Conservation (phyloP, 106 monocot species). For the Chionographis japonica region DNA sequence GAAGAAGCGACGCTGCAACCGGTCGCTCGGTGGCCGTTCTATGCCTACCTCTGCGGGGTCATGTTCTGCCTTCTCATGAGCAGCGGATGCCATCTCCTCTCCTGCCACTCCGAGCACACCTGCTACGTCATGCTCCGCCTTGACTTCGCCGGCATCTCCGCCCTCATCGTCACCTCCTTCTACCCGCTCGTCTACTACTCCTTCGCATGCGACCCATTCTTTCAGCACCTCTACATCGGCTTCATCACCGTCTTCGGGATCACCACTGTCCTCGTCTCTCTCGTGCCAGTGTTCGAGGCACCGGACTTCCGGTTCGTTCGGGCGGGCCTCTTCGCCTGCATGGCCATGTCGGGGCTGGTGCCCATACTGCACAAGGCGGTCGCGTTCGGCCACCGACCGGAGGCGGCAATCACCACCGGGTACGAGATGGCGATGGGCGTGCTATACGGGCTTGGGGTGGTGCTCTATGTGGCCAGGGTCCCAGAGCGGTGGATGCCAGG, state of each 20-base stretch:
- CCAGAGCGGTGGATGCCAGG: constrained; percentile 1
- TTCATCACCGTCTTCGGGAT: no score
- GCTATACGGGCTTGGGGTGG: constrained; percentile 8
- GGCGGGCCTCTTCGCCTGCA: constrained; percentile 10
- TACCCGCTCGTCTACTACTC: no score
- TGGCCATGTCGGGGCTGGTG: constrained; percentile 12
- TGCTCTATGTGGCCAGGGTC: constrained; percentile 7
- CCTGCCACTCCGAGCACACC: no score
- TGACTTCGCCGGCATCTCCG: no score
- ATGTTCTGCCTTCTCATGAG: no score
- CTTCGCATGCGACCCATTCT: no score
- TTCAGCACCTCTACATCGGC: no score
- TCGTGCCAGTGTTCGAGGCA: constrained; percentile 10
- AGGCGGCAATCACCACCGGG: neutral
- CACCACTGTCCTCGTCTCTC: neutral
- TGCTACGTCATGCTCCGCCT: no score
- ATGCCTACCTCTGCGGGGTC: no score
- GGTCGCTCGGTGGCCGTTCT: neutral
- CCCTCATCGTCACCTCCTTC: no score
- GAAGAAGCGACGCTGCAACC: no score
- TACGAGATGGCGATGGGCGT: constrained; percentile 11
- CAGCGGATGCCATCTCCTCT: no score
- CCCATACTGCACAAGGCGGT: constrained; percentile 14
- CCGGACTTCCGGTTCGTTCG: constrained; percentile 5
- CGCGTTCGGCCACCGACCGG: neutral